Percentiles rank a stretch among this genome's conserved stretches.
These are phyloP conservation scores for Pulicaria dysenterica DNA, from an alignment of 129 eudicot genomes.

Conservation along the genomic window DNA sequence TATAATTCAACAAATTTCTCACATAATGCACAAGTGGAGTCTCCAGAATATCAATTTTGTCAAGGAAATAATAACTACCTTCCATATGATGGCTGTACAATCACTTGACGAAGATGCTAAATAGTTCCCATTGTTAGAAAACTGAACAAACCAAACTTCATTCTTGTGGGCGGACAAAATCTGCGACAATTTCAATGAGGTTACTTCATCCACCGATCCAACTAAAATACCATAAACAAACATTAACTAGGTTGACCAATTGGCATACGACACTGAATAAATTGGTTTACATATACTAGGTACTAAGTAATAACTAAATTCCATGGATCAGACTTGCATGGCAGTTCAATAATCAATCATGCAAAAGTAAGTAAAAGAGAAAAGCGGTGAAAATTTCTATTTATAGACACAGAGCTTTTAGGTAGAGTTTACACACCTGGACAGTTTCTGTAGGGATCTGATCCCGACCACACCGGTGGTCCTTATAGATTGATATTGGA, in stretches of 20 bases:
- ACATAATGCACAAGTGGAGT: constrained; percentile 4
- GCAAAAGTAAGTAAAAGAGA: background rate
- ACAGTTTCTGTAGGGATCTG: constrained; percentile 80
- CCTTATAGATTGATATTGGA: constrained; percentile 62
- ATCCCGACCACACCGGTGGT: constrained; percentile 76
- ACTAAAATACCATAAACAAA: background rate
- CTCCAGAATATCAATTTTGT: constrained; percentile 24
- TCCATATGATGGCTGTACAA: constrained; percentile 93
- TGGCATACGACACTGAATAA: background rate
- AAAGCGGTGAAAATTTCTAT: background rate
- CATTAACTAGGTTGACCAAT: background rate
- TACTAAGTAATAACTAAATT: constrained; percentile 1
- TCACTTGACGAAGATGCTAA: constrained; percentile 92
- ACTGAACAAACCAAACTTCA: constrained; percentile 97
- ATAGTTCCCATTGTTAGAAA: constrained; percentile 78
- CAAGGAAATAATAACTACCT: constrained; percentile 49
- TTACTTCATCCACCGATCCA: constrained; percentile 15
- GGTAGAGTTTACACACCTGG: constrained; percentile 62
- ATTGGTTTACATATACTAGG: background rate
- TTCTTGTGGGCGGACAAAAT: constrained; percentile 70
- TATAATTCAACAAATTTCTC: constrained; percentile 5
- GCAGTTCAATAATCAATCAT: constrained; percentile 4
- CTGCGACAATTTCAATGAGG: constrained; percentile 45
- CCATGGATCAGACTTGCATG: background rate
- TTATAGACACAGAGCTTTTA: background rate